Evolutionary conservation across 2,329 filamentous ascomycete species (phyloP), one percentile per base, ranked within the genome.

Genomic region (Botryosphaeria dothidea): DNA sequence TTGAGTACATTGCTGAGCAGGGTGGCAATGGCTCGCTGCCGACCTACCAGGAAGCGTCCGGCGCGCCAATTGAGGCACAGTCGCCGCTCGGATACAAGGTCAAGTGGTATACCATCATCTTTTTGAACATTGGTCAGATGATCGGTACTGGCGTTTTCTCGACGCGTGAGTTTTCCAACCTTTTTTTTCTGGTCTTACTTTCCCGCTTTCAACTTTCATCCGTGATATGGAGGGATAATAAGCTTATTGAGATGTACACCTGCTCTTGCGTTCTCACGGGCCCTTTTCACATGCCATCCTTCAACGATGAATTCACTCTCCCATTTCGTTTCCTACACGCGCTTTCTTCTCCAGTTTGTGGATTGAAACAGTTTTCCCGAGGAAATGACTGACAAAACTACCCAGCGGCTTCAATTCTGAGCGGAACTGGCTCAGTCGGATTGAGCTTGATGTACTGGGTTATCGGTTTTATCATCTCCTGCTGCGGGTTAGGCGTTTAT

Each of bases 81-180:
- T 88, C 85, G 0, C 86, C 88, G 0, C 74, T 90, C 2, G 88
- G 86, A 0, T 88, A 88, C 67, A 76, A 83, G 11, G 86, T 89
- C 17, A 82, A 82, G 8, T 82, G 80, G 64, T 67, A 84, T 4
- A 86, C 86, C 0, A 83, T 87, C 25, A 77, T 88, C 34, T 87
- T 87, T 43, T 72, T 89, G 62, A 89, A 89, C 66, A 73, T 89
- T 45, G 85, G 84, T 65, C 83, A 84, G 74, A 89, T 89, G 86
- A 79, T 89, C 51, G 87, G 87, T 1, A 88, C 85, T 0, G 86
- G 86, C 52, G 83, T 88, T n/a, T 88, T 86, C 65, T 89, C 86
- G 0, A 89, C 87, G 0, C 87, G 86, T 88, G 70, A 70, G 85
- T 79, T 9, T 4, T 21, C 23, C 7, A 15, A 17, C 3, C 7